Percentiles rank a stretch among this genome's conserved stretches.
phyloP scores from a whole-genome alignment of 306 rosid genomes.

The Malus domestica region ASM211411v1 NC_041805.1:15215001-15215500 shows the following conservation, averaged over 20 bases:
- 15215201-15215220: slow-evolving; percentile 98
- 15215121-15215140: slow-evolving; percentile 99
- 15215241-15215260: slow-evolving; percentile 92
- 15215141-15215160: slow-evolving; percentile 99
- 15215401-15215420: neutral
- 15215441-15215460: neutral
- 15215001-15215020: slow-evolving; percentile 97
- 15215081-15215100: slow-evolving; percentile 22
- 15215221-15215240: slow-evolving; percentile 72
- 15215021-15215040: slow-evolving; percentile 43
- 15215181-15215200: slow-evolving; percentile 96
- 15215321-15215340: slow-evolving; percentile 65
- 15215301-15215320: slow-evolving; percentile 82
- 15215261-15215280: slow-evolving; percentile 98
- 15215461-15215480: neutral
- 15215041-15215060: neutral
- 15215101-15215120: slow-evolving; percentile 63
- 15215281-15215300: slow-evolving; percentile 91
- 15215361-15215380: slow-evolving; percentile 85
- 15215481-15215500: neutral
- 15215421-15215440: neutral
- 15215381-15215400: slow-evolving; percentile 86
- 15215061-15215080: slow-evolving; percentile 6
- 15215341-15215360: slow-evolving; percentile 69
- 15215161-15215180: slow-evolving; percentile 90